phyloP scores from a whole-genome alignment of 2,329 filamentous ascomycete genomes.

The Aphanoascus verrucosus region DNA sequence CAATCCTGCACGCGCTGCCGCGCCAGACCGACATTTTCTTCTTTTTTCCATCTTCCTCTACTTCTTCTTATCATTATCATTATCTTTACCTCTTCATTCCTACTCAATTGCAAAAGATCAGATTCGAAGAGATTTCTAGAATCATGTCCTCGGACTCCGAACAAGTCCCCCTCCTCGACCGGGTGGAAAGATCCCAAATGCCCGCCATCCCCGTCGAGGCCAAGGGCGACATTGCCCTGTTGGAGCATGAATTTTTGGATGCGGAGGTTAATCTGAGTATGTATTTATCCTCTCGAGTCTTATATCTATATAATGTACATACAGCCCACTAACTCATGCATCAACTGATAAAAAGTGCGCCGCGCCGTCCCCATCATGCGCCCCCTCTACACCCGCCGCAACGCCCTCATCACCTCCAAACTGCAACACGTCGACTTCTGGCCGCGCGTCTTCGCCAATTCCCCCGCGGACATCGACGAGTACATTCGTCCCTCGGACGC shows the following conservation, averaged over 20 bases:
- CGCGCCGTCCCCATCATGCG: slow-evolving; percentile 57
- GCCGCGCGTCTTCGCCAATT: slow-evolving; percentile 83
- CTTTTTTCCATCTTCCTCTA: too few species aligned
- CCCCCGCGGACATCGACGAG: slow-evolving; percentile 74
- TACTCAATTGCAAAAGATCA: not conserved
- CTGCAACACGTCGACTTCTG: slow-evolving; percentile 62
- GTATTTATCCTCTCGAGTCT: too few species aligned
- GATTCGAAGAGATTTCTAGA: not conserved
- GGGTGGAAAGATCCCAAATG: slow-evolving; percentile 22
- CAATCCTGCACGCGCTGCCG: too few species aligned
- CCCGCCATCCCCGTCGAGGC: slow-evolving; percentile 39
- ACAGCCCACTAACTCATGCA: not conserved
- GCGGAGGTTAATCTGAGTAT: slow-evolving; percentile 72
- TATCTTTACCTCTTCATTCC: not conserved
- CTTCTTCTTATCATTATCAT: too few species aligned
- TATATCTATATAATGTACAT: not conserved
- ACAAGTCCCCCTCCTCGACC: slow-evolving; percentile 28
- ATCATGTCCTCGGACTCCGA: slow-evolving; percentile 15
- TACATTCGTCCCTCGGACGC: slow-evolving; percentile 74
- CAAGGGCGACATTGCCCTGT: slow-evolving; percentile 53
- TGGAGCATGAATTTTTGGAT: slow-evolving; percentile 77
- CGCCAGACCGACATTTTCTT: too few species aligned
- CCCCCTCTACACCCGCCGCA: slow-evolving; percentile 66
- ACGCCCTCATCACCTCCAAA: slow-evolving; percentile 59
- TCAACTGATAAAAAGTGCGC: slow-evolving; percentile 46